Conservation (phyloP, 495 filamentous ascomycete species). For the Hypoxylon subgilvum region DNA sequence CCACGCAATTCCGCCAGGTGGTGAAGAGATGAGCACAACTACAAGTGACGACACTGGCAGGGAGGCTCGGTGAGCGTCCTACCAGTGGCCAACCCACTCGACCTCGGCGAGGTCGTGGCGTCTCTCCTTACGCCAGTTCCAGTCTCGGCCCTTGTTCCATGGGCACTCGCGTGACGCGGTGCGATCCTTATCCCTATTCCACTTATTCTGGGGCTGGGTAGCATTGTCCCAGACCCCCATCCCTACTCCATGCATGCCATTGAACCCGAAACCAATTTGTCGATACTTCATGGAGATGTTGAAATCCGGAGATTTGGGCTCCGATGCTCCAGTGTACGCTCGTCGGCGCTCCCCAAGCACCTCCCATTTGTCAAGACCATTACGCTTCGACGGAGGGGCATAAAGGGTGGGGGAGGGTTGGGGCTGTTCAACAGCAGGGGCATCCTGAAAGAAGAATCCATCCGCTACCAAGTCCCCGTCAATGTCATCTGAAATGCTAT, state of each 20-base stretch:
- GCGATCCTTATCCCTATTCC: slow-evolving; percentile 51
- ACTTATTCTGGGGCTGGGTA: slow-evolving; percentile 36
- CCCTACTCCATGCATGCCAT: slow-evolving; percentile 41
- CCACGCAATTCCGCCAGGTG: slow-evolving; percentile 22
- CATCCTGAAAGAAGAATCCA: slow-evolving; percentile 73
- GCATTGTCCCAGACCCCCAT: slow-evolving; percentile 48
- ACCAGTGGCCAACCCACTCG: slow-evolving; percentile 91
- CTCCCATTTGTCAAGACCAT: slow-evolving; percentile 81
- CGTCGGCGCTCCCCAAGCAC: slow-evolving; percentile 80
- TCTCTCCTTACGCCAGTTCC: slow-evolving; percentile 72
- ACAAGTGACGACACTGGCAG: slow-evolving; percentile 57
- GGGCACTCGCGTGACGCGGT: slow-evolving; percentile 51
- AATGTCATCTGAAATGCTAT: slow-evolving; percentile 51
- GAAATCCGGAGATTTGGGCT: slow-evolving; percentile 52
- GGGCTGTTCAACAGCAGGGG: slow-evolving; percentile 49
- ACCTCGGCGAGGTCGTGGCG: slow-evolving; percentile 72
- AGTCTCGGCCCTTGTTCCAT: slow-evolving; percentile 51
- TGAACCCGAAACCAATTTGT: slow-evolving; percentile 44
- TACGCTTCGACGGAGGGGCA: slow-evolving; percentile 57
- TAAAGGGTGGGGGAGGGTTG: slow-evolving; percentile 53
- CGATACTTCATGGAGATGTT: slow-evolving; percentile 47
- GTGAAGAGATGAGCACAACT: slow-evolving; percentile 54
- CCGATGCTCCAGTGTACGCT: slow-evolving; percentile 60
- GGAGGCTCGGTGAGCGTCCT: slow-evolving; percentile 58
- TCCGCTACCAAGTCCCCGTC: slow-evolving; percentile 66